These are phyloP conservation scores for Tulasnella calospora DNA, from an alignment of 768 basidiomycete genomes.

Conservation along the genomic window DNA sequence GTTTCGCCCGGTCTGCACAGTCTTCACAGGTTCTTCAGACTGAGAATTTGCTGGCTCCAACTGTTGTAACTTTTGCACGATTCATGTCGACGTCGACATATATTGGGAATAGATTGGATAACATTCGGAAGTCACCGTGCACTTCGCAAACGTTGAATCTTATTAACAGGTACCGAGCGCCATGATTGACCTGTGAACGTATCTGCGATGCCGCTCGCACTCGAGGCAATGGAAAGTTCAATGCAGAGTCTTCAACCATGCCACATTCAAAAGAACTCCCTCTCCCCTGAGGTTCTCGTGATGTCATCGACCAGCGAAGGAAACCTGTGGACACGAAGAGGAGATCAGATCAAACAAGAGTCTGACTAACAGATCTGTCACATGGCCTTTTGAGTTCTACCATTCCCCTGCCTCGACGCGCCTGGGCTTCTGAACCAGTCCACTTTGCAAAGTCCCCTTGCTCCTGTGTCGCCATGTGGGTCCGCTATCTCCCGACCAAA, in stretches of 20 bases:
- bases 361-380: no score
- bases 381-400: no score
- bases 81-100: no score
- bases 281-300: not conserved
- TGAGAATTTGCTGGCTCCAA: not conserved
- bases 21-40: not conserved
- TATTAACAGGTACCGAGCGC: conserved; percentile 1
- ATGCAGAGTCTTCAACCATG: not conserved
- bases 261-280: not conserved
- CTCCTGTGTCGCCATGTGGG: no score
- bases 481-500: no score
- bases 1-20: not conserved
- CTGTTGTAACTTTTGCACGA: not conserved
- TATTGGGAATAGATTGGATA: not conserved
- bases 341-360: no score
- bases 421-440: no score
- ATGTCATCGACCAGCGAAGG: not conserved
- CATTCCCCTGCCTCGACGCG: no score
- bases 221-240: conserved; percentile 1
- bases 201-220: not conserved
- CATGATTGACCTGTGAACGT: no score
- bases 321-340: no score
- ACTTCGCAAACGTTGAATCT: not conserved
- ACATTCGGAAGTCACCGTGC: not conserved
- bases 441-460: no score